Conservation (phyloP, 768 basidiomycete genomes). For the Pisolithus marmoratus region DNA sequence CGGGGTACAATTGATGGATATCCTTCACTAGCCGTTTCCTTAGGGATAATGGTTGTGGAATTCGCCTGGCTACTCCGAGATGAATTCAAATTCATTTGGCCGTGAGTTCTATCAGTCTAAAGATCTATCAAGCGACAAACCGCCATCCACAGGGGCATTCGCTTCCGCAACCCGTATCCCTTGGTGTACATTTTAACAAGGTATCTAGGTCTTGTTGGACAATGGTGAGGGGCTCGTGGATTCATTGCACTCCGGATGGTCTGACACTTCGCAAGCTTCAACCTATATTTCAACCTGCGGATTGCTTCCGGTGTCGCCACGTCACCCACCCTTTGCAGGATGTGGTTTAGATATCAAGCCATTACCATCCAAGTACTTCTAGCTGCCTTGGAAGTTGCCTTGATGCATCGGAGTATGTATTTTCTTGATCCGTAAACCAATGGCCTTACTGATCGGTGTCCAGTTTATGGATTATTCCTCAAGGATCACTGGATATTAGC, state of each 20-base stretch:
- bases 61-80: constrained; percentile 7
- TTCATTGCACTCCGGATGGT: neutral
- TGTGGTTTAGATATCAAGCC: constrained; percentile 17
- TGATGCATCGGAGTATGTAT: constrained; percentile 16
- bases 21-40: constrained; percentile 2
- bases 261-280: constrained; percentile 10
- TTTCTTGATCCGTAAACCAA: neutral
- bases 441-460: neutral
- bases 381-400: constrained; percentile 3
- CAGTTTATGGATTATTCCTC: constrained; percentile 16
- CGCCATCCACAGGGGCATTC: constrained; percentile 5
- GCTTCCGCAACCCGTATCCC: constrained; percentile 4
- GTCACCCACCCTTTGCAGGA: constrained; percentile 4
- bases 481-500: constrained; percentile 1
- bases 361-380: constrained; percentile 10
- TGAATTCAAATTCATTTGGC: constrained; percentile 15
- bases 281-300: constrained; percentile 15
- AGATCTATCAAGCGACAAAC: too few relatives aligned
- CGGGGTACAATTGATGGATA: neutral
- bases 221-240: constrained; percentile 9
- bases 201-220: constrained; percentile 11
- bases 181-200: constrained; percentile 9
- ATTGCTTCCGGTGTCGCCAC: constrained; percentile 10
- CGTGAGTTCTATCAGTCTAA: constrained; percentile 9
- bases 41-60: constrained; percentile 15